Evolutionary conservation across 768 basidiomycete genomes (phyloP).

Genomic region (Porphyrellus cyaneotinctus): DNA sequence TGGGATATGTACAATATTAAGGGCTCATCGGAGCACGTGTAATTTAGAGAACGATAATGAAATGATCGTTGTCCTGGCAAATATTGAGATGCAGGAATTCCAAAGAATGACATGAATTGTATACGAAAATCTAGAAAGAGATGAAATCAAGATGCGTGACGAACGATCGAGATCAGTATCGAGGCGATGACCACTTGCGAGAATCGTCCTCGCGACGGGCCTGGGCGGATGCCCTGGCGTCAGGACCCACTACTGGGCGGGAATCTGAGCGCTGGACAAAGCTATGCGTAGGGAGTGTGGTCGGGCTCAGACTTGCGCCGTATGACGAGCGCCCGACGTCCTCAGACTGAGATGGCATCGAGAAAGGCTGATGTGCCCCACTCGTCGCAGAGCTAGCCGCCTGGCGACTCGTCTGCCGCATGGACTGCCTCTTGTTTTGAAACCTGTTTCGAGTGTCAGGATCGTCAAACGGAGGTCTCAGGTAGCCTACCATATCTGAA

Average conservation of each 20-base stretch:
- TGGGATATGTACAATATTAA: constrained; percentile 37
- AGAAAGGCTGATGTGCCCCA: constrained; percentile 47
- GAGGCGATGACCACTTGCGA: constrained; percentile 46
- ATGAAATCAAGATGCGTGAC: constrained; percentile 35
- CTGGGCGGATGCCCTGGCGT: constrained; percentile 20
- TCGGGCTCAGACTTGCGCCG: constrained; percentile 31
- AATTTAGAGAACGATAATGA: constrained; percentile 34
- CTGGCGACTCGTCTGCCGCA: constrained; percentile 74
- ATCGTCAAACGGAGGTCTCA: constrained; percentile 10
- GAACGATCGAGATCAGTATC: constrained; percentile 41
- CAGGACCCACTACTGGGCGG: constrained; percentile 32
- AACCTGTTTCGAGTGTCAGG: constrained; percentile 52
- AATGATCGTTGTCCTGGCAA: constrained; percentile 35
- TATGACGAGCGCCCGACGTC: constrained; percentile 35
- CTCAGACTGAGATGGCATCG: constrained; percentile 35
- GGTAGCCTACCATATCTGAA: constrained; percentile 73
- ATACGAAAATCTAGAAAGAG: constrained; percentile 31
- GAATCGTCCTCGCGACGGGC: constrained; percentile 48
- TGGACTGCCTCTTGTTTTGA: constrained; percentile 82
- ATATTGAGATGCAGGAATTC: constrained; percentile 32
- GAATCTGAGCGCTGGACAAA: constrained; percentile 43
- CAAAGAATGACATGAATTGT: constrained; percentile 34
- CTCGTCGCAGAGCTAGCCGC: constrained; percentile 42
- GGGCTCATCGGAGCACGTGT: constrained; percentile 28
- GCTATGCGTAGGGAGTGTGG: constrained; percentile 28